phyloP scores from a whole-genome alignment of 345 rosid genomes.

The Euphorbia lathyris region DNA sequence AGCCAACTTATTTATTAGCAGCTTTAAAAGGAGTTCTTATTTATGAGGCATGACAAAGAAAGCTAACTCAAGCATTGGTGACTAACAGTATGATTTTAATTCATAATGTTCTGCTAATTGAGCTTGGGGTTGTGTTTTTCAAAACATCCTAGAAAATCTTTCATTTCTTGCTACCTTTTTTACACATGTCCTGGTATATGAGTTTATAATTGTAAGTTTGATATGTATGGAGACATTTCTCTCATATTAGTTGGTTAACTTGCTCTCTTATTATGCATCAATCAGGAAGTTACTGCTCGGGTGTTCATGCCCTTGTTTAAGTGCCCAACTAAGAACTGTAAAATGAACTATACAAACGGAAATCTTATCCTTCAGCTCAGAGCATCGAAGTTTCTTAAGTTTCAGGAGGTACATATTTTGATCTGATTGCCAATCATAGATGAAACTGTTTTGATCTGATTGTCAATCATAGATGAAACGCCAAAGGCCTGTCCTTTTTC shows the following conservation, averaged over 20 bases:
- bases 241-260: conserved; percentile 1
- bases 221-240: neutral
- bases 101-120: neutral
- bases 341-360: conserved; percentile 59
- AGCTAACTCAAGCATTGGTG: neutral
- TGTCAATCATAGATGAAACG: conserved; percentile 10
- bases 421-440: conserved; percentile 11
- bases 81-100: neutral
- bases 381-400: conserved; percentile 93
- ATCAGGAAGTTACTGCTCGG: conserved; percentile 88
- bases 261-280: conserved; percentile 21
- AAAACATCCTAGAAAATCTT: too few relatives aligned
- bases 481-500: neutral
- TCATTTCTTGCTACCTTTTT: too few relatives aligned
- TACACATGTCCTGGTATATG: neutral
- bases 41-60: conserved; percentile 3
- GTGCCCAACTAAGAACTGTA: conserved; percentile 78
- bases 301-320: conserved; percentile 91
- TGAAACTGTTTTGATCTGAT: conserved; percentile 8
- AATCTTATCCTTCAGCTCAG: conserved; percentile 95
- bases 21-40: neutral
- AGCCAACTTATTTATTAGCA: neutral
- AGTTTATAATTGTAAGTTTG: neutral
- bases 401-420: conserved; percentile 76
- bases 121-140: neutral